Conservation (phyloP, 2,329 filamentous ascomycete genomes). For the Aaosphaeria arxii region DNA sequence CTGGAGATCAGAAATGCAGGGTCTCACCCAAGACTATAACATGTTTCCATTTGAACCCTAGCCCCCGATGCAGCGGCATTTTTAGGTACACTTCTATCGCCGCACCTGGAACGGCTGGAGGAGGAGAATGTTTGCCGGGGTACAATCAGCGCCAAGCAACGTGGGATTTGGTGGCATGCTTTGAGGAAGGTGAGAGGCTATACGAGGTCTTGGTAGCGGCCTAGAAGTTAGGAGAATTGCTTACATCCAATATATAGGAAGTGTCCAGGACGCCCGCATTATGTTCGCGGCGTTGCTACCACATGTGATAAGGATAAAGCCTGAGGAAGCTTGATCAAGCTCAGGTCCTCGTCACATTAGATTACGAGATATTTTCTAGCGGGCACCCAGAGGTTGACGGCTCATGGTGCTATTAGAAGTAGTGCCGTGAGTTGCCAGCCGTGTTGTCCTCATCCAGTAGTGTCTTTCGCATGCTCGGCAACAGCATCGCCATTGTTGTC, state of each 20-base stretch:
- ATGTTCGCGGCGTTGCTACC: too few relatives aligned
- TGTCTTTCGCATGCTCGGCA: not conserved
- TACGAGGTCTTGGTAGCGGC: slow-evolving; percentile 6
- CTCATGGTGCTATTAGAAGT: not conserved
- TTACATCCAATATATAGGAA: not conserved
- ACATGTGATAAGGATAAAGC: too few relatives aligned
- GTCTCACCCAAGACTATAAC: slow-evolving; percentile 10
- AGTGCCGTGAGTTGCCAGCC: not conserved
- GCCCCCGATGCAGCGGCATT: not conserved
- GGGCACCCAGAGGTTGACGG: not conserved
- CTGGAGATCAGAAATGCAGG: slow-evolving; percentile 19
- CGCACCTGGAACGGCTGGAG: not conserved
- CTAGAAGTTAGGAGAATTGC: not conserved
- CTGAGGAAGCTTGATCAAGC: not conserved
- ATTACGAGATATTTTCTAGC: not conserved
- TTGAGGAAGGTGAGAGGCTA: slow-evolving; percentile 17
- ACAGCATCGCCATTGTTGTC: not conserved
- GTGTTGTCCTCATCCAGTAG: not conserved
- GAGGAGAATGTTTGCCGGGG: slow-evolving; percentile 31
- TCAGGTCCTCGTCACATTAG: not conserved
- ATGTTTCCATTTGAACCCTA: too few relatives aligned
- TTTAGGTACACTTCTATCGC: slow-evolving; percentile 24
- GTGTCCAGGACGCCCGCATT: not conserved
- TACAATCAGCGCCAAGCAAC: slow-evolving; percentile 23
- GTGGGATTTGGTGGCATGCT: slow-evolving; percentile 26